Conservation (phyloP, 23 red algal genomes). For the Gracilariopsis chorda region DNA sequence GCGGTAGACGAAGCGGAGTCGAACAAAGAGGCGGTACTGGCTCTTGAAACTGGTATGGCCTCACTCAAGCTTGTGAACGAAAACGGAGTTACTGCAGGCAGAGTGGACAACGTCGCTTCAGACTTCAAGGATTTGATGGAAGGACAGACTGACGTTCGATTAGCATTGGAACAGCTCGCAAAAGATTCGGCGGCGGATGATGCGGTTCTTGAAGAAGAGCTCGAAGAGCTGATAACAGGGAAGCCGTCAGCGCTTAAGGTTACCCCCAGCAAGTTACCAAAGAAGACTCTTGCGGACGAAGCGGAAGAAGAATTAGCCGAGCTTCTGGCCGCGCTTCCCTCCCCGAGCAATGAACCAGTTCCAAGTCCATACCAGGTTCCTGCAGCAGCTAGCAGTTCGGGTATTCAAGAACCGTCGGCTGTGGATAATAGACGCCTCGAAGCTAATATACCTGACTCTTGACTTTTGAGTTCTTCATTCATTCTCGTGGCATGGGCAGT, state of each 20-base stretch:
- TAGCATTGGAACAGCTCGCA: slow-evolving; percentile 38
- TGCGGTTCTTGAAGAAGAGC: slow-evolving; percentile 49
- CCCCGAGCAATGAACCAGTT: neutral
- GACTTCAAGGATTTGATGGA: slow-evolving; percentile 58
- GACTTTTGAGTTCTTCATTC: too few relatives aligned
- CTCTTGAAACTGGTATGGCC: slow-evolving; percentile 64
- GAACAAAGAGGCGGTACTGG: slow-evolving; percentile 40
- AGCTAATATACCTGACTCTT: neutral
- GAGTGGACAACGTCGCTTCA: slow-evolving; percentile 50
- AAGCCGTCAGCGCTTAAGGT: neutral
- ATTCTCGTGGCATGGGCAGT: too few relatives aligned
- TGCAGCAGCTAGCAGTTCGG: neutral
- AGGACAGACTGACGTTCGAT: slow-evolving; percentile 54
- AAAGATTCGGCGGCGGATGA: slow-evolving; percentile 18
- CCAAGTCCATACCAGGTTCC: neutral
- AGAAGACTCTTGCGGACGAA: slow-evolving; percentile 11
- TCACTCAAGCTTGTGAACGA: slow-evolving; percentile 40
- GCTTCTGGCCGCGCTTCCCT: slow-evolving; percentile 1
- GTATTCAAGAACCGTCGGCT: neutral
- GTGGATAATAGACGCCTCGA: neutral
- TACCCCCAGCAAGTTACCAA: neutral
- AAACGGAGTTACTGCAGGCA: slow-evolving; percentile 50
- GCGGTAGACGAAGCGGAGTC: slow-evolving; percentile 67
- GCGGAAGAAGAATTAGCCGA: slow-evolving; percentile 48
- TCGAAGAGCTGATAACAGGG: slow-evolving; percentile 27